These are phyloP conservation scores for Teratosphaeria destructans DNA, from an alignment of 2,329 filamentous ascomycete species.

Conservation along the genomic window DNA sequence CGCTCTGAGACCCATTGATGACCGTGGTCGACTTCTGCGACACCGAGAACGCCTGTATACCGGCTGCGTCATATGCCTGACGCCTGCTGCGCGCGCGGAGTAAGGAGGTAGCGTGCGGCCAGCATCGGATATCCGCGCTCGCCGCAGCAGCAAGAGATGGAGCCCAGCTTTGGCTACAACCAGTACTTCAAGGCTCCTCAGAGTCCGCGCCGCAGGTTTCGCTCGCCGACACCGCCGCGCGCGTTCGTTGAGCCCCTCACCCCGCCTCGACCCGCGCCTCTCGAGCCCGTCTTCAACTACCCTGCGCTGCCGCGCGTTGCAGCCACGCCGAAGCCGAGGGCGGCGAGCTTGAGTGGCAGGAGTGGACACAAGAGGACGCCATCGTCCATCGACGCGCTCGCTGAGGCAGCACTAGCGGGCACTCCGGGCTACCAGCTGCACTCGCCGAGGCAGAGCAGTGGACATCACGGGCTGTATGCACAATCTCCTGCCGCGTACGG, in stretches of 20 bases:
- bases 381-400: conserved; percentile 34
- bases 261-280: conserved; percentile 17
- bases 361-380: conserved; percentile 20
- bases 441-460: background rate
- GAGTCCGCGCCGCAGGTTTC: conserved; percentile 7
- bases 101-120: background rate
- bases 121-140: background rate
- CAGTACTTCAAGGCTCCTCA: conserved; percentile 20
- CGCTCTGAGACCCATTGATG: background rate
- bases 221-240: conserved; percentile 25
- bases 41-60: background rate
- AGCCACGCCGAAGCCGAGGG: conserved; percentile 11
- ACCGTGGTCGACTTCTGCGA: background rate
- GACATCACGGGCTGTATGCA: conserved; percentile 2
- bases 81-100: background rate
- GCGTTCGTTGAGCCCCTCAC: conserved; percentile 27
- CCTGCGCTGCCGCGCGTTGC: conserved; percentile 15
- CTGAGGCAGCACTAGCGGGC: conserved; percentile 29
- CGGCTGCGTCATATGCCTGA: background rate
- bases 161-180: conserved; percentile 9
- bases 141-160: background rate
- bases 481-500: conserved; percentile 16
- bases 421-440: background rate
- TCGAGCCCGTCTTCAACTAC: conserved; percentile 27
- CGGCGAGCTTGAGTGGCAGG: conserved; percentile 11